Conservation (phyloP, 345 rosid species). For the Eucalyptus lansdowneana region DNA sequence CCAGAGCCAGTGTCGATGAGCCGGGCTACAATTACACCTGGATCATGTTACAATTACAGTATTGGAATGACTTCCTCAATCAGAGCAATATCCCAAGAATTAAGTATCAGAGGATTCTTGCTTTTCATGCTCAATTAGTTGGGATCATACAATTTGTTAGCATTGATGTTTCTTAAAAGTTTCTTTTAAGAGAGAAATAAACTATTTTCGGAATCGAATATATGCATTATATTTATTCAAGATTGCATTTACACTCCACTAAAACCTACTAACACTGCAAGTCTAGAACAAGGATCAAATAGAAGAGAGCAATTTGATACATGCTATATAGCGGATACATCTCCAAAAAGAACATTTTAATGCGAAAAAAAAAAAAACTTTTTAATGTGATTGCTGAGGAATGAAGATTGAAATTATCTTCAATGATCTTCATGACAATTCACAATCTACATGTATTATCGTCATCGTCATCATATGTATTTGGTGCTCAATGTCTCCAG, state of each 20-base stretch:
- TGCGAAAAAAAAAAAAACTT: too few species aligned
- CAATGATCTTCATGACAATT: background rate
- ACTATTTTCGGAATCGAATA: background rate
- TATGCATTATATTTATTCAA: background rate
- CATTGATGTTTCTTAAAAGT: background rate
- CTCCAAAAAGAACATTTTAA: too few species aligned
- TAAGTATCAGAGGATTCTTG: background rate
- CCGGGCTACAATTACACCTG: background rate
- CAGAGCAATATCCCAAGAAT: background rate
- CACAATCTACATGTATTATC: background rate
- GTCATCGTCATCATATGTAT: background rate
- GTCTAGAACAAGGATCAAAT: background rate
- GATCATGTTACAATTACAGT: background rate
- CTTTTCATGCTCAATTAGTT: background rate
- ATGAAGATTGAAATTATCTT: background rate
- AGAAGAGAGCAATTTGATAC: background rate
- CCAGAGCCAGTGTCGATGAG: background rate
- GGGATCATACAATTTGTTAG: background rate
- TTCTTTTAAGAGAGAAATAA: background rate
- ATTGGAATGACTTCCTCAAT: background rate
- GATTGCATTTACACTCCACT: background rate
- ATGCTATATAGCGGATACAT: too few species aligned
- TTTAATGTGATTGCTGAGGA: background rate
- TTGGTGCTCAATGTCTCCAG: background rate
- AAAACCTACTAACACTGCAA: background rate